phyloP scores from a whole-genome alignment of 2,329 filamentous ascomycete species.

The Paecilomyces sp. region DNA sequence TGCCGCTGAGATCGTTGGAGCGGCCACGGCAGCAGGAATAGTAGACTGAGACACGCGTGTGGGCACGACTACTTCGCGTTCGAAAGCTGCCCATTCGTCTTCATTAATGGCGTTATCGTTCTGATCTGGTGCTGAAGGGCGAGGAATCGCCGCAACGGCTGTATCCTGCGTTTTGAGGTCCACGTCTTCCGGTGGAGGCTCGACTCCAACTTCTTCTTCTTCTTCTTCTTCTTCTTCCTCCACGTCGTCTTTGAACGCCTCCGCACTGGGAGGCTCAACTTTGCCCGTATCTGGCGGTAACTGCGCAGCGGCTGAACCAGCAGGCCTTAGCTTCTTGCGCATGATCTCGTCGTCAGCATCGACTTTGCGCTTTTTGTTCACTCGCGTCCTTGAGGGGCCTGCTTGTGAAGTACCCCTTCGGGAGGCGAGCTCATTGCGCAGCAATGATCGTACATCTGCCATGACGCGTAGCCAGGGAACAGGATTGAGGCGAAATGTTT shows the following conservation, averaged over 20 bases:
- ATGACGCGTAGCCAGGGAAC: slow-evolving; percentile 37
- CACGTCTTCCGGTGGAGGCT: slow-evolving; percentile 10
- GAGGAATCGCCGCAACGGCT: neutral
- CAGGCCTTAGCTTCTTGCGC: slow-evolving; percentile 38
- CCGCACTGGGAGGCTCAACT: slow-evolving; percentile 14
- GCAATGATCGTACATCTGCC: slow-evolving; percentile 72
- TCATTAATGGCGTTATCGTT: slow-evolving; percentile 51
- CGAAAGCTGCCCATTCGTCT: slow-evolving; percentile 79
- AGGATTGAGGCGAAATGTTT: neutral
- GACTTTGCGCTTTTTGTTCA: slow-evolving; percentile 51
- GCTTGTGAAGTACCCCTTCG: slow-evolving; percentile 61
- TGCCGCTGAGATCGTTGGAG: slow-evolving; percentile 61
- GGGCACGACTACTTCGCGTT: slow-evolving; percentile 64
- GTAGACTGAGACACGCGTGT: slow-evolving; percentile 25
- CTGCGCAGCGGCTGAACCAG: slow-evolving; percentile 21
- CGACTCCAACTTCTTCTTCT: slow-evolving; percentile 18
- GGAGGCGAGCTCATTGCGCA: slow-evolving; percentile 69
- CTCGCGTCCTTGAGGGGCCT: slow-evolving; percentile 25
- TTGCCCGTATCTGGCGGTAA: slow-evolving; percentile 24
- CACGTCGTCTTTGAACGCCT: slow-evolving; percentile 10
- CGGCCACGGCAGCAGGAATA: slow-evolving; percentile 20
- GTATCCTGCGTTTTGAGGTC: slow-evolving; percentile 1
- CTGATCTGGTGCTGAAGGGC: slow-evolving; percentile 4
- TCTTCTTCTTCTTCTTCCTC: slow-evolving; percentile 16
- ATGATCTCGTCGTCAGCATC: slow-evolving; percentile 32